Percentiles rank a stretch among this genome's conserved stretches.
Evolutionary conservation across 2,329 filamentous ascomycete species (phyloP).

Genomic region (Hirsutella minnesotensis): DNA sequence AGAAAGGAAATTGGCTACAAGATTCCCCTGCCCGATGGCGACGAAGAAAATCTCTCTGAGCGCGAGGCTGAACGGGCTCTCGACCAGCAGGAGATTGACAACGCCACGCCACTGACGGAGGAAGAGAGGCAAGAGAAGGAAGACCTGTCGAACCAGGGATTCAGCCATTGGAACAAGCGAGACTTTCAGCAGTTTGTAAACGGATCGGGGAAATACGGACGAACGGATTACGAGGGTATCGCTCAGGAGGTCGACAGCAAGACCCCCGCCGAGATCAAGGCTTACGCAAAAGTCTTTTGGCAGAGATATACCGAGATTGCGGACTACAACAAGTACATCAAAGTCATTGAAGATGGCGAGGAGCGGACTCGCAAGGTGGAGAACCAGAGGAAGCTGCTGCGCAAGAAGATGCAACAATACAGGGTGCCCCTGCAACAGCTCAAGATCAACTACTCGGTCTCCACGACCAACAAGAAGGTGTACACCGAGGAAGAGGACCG

Average conservation of each 20-base stretch:
- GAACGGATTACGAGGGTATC: conserved; percentile 74
- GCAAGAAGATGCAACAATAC: conserved; percentile 92
- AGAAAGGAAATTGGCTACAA: conserved; percentile 96
- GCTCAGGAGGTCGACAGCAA: conserved; percentile 88
- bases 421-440: conserved; percentile 96
- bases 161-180: conserved; percentile 88
- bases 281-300: conserved; percentile 94
- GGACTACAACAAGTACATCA: conserved; percentile 81
- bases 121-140: conserved; percentile 84
- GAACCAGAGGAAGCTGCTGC: conserved; percentile 83
- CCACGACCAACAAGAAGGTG: conserved; percentile 98
- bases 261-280: conserved; percentile 69
- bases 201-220: conserved; percentile 83
- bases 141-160: conserved; percentile 69
- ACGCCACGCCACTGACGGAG: conserved; percentile 76
- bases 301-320: conserved; percentile 82
- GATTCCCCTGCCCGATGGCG: conserved; percentile 75
- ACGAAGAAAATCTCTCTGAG: conserved; percentile 75
- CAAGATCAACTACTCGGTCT: conserved; percentile 98
- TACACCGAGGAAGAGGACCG: conserved; percentile 98
- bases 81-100: conserved; percentile 88
- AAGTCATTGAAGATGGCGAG: conserved; percentile 84
- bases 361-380: conserved; percentile 80
- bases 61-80: conserved; percentile 78
- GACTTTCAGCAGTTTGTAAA: conserved; percentile 99